These are phyloP conservation scores for Striga asiatica DNA, from an alignment of 257 asterid species.

Conservation along the genomic window DNA sequence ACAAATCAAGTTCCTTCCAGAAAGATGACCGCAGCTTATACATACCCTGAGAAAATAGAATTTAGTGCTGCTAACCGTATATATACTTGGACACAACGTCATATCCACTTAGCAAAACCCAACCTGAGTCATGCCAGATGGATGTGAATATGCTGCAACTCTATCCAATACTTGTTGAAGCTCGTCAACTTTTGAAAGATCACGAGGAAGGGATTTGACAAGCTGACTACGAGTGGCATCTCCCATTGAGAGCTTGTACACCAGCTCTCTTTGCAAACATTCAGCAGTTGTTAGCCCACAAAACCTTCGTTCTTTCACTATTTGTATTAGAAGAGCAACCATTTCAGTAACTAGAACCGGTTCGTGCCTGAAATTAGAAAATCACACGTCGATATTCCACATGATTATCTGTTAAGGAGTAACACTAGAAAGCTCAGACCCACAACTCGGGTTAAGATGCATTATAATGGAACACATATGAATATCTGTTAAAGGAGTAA, in stretches of 20 bases:
- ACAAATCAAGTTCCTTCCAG: slow-evolving; percentile 93
- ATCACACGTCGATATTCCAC: slow-evolving; percentile 6
- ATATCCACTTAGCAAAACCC: slow-evolving; percentile 12
- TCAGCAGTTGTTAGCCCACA: slow-evolving; percentile 78
- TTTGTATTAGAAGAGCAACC: slow-evolving; percentile 81
- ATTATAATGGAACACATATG: background rate
- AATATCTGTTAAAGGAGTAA: background rate
- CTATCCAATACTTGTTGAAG: slow-evolving; percentile 72
- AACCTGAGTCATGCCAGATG: slow-evolving; percentile 97
- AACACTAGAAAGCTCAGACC: background rate
- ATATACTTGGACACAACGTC: background rate
- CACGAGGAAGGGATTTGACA: slow-evolving; percentile 84
- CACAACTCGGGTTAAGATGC: background rate
- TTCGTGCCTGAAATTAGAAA: slow-evolving; percentile 64
- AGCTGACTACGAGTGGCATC: slow-evolving; percentile 92
- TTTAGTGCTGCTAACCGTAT: slow-evolving; percentile 4
- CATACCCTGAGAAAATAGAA: slow-evolving; percentile 57
- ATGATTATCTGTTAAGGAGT: background rate
- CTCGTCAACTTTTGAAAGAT: slow-evolving; percentile 63
- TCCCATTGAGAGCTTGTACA: slow-evolving; percentile 73
- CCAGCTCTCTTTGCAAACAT: slow-evolving; percentile 71
- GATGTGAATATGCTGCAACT: slow-evolving; percentile 81
- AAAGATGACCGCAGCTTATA: slow-evolving; percentile 52
- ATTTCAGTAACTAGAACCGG: slow-evolving; percentile 68
- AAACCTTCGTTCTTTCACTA: slow-evolving; percentile 83